These are phyloP conservation scores for Aureobasidium mangrovei DNA, from an alignment of 2,329 filamentous ascomycete genomes.

Conservation along the genomic window DNA sequence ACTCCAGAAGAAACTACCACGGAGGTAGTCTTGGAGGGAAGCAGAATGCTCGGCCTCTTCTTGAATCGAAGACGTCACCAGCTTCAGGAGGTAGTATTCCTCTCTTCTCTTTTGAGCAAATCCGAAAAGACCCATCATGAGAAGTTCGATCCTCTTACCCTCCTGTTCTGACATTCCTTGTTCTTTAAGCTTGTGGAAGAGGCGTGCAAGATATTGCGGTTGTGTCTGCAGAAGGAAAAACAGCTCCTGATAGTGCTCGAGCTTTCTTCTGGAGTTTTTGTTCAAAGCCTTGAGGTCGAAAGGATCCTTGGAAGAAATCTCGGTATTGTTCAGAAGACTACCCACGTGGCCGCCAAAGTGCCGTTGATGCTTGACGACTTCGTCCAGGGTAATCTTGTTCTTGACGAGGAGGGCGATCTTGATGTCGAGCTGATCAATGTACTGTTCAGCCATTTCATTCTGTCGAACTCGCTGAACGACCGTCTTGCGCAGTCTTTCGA, in stretches of 20 bases:
- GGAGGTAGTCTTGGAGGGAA: slow-evolving; percentile 72
- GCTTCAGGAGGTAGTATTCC: slow-evolving; percentile 90
- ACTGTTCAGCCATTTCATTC: slow-evolving; percentile 94
- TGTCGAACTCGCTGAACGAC: slow-evolving; percentile 96
- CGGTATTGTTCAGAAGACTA: slow-evolving; percentile 75
- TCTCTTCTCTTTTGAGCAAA: slow-evolving; percentile 95
- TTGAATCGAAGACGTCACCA: slow-evolving; percentile 70
- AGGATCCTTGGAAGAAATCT: slow-evolving; percentile 80
- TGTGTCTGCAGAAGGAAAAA: slow-evolving; percentile 98
- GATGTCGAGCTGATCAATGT: slow-evolving; percentile 96
- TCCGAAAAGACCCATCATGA: slow-evolving; percentile 94
- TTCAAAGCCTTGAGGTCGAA: slow-evolving; percentile 96
- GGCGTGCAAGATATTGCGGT: slow-evolving; percentile 80
- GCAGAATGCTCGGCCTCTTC: slow-evolving; percentile 73
- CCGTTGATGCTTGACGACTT: slow-evolving; percentile 93
- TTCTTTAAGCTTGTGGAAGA: slow-evolving; percentile 78
- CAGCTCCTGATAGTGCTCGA: slow-evolving; percentile 93
- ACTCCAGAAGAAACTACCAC: slow-evolving; percentile 88
- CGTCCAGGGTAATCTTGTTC: slow-evolving; percentile 98
- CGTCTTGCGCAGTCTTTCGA: slow-evolving; percentile 86
- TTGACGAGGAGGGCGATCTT: slow-evolving; percentile 97
- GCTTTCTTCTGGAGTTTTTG: slow-evolving; percentile 89
- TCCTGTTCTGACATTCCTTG: slow-evolving; percentile 83
- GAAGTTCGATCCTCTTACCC: slow-evolving; percentile 79
- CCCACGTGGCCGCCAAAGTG: slow-evolving; percentile 88